phyloP scores from a whole-genome alignment of 148 eudicot species.

The Drosera capensis region DNA sequence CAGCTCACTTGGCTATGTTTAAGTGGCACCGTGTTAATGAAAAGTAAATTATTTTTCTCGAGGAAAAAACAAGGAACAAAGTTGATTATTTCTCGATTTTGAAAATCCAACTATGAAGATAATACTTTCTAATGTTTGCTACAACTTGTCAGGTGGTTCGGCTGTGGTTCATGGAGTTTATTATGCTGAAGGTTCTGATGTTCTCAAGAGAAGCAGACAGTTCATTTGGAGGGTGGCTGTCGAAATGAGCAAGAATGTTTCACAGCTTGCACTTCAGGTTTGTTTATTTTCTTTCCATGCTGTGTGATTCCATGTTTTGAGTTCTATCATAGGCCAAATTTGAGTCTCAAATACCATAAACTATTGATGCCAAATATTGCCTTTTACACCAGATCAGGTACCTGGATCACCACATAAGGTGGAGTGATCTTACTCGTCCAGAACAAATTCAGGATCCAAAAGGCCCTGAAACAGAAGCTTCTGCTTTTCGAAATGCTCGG shows the following conservation, averaged over 20 bases:
- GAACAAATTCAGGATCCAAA: conserved; percentile 84
- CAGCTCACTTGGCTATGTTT: too few relatives aligned
- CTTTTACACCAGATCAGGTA: conserved; percentile 57
- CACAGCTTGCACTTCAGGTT: conserved; percentile 94
- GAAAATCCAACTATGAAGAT: too few relatives aligned
- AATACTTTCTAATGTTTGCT: too few relatives aligned
- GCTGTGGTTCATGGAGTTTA: conserved; percentile 43
- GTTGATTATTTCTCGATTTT: too few relatives aligned
- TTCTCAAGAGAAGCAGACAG: conserved; percentile 74
- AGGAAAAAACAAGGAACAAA: too few relatives aligned
- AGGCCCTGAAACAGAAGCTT: conserved; percentile 73
- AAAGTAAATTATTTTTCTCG: too few relatives aligned
- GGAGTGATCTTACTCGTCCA: conserved; percentile 86
- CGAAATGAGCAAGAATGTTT: conserved; percentile 55
- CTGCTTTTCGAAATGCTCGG: conserved; percentile 72
- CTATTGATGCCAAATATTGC: too few relatives aligned
- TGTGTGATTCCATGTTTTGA: too few relatives aligned
- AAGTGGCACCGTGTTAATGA: too few relatives aligned
- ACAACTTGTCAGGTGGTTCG: conserved; percentile 43
- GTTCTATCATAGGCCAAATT: conserved; percentile 1
- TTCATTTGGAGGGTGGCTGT: conserved; percentile 81
- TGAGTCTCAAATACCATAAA: too few relatives aligned
- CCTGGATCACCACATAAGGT: conserved; percentile 67
- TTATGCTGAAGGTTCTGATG: conserved; percentile 57
- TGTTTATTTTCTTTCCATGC: too few relatives aligned